Conservation (phyloP, 352 stramenopile species). For the Phytophthora idaei region DNA sequence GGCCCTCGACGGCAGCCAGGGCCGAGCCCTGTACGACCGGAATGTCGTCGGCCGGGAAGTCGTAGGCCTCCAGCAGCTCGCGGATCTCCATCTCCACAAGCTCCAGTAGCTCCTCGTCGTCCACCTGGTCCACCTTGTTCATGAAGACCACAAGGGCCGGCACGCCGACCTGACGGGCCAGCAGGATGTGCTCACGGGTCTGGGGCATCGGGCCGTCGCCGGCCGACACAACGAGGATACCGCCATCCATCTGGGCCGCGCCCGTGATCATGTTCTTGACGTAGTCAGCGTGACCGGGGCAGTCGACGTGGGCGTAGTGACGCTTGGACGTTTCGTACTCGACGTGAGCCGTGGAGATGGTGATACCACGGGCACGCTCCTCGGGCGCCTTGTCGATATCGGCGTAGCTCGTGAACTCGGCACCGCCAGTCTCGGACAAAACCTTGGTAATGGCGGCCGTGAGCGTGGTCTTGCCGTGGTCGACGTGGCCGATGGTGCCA, state of each 20-base stretch:
- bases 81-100: slow-evolving; percentile 49
- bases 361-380: slow-evolving; percentile 40
- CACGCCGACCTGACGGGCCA: slow-evolving; percentile 93
- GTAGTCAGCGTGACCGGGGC: slow-evolving; percentile 86
- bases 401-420: slow-evolving; percentile 88
- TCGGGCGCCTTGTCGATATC: slow-evolving; percentile 97
- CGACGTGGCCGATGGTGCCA: slow-evolving; percentile 98
- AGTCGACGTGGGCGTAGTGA: slow-evolving; percentile 94
- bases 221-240: slow-evolving; percentile 91
- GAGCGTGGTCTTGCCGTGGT: slow-evolving; percentile 97
- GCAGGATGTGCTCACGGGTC: slow-evolving; percentile 96
- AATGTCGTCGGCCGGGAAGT: slow-evolving; percentile 96
- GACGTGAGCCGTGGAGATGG: slow-evolving; percentile 38
- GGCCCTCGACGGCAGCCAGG: slow-evolving; percentile 91
- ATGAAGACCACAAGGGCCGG: slow-evolving; percentile 95
- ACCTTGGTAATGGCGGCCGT: slow-evolving; percentile 97
- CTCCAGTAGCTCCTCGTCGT: slow-evolving; percentile 41
- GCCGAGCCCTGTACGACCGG: slow-evolving; percentile 94
- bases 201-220: slow-evolving; percentile 83
- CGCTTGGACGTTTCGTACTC: slow-evolving; percentile 38
- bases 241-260: slow-evolving; percentile 96
- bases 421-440: slow-evolving; percentile 75
- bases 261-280: slow-evolving; percentile 99
- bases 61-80: slow-evolving; percentile 90
- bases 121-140: slow-evolving; percentile 91